Evolutionary conservation across 352 stramenopile genomes (phyloP).

Genomic region (Phytophthora uliginosa): DNA sequence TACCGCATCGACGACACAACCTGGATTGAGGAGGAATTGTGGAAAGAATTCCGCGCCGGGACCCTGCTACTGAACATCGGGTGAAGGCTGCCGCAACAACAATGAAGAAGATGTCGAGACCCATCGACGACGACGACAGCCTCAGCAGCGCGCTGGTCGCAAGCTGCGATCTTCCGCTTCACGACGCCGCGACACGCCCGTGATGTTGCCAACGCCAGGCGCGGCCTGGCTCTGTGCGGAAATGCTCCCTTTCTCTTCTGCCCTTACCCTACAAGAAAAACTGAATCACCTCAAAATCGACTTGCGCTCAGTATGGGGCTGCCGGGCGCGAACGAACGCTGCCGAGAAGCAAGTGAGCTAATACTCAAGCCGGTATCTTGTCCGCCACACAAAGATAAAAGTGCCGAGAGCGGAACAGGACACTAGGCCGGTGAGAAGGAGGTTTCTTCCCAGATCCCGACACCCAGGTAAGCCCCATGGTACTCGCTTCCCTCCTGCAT

Average conservation of each 20-base stretch:
- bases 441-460: slow-evolving; percentile 22
- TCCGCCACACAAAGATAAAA: slow-evolving; percentile 43
- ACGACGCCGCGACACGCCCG: slow-evolving; percentile 39
- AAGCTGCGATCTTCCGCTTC: slow-evolving; percentile 34
- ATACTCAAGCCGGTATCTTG: slow-evolving; percentile 27
- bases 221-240: slow-evolving; percentile 19
- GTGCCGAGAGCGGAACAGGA: slow-evolving; percentile 39
- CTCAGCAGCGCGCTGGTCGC: slow-evolving; percentile 11
- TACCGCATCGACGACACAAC: slow-evolving; percentile 4
- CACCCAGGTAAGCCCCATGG: slow-evolving; percentile 31
- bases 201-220: slow-evolving; percentile 34
- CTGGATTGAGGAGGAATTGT: slow-evolving; percentile 42
- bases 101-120: background rate
- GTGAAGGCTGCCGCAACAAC: no score
- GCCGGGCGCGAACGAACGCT: slow-evolving; percentile 24
- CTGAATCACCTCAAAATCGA: slow-evolving; percentile 37
- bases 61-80: background rate
- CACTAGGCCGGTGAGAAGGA: slow-evolving; percentile 8
- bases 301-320: slow-evolving; percentile 32
- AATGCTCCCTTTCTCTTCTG: slow-evolving; percentile 24
- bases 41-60: slow-evolving; percentile 20
- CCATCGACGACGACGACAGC: background rate
- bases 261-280: slow-evolving; percentile 41
- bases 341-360: slow-evolving; percentile 12
- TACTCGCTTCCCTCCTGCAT: slow-evolving; percentile 9